phyloP scores from a whole-genome alignment of 2,329 filamentous ascomycete genomes.

The Cylindrodendrum hubeiense region DNA sequence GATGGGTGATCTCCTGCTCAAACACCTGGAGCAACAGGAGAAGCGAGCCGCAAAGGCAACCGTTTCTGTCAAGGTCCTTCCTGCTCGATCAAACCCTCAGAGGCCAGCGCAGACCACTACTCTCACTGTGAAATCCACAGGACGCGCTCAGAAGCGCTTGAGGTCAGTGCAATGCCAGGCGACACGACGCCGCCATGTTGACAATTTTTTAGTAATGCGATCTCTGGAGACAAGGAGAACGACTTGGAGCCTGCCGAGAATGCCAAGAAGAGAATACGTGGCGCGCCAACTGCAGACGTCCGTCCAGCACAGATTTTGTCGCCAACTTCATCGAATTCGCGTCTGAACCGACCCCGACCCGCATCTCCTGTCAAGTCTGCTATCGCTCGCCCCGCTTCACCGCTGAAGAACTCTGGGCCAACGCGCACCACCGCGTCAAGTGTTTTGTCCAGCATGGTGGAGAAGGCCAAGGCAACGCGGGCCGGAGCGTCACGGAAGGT shows the following conservation, averaged over 20 bases:
- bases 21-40: constrained; percentile 60
- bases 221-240: constrained; percentile 83
- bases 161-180: constrained; percentile 56
- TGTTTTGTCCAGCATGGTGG: constrained; percentile 68
- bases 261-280: constrained; percentile 76
- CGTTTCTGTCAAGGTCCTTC: constrained; percentile 63
- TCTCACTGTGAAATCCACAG: constrained; percentile 36
- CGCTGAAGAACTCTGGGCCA: constrained; percentile 65
- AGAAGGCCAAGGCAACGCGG: constrained; percentile 70
- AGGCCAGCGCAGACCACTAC: constrained; percentile 48
- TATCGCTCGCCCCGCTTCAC: constrained; percentile 70
- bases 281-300: constrained; percentile 56
- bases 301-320: constrained; percentile 76
- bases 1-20: constrained; percentile 81
- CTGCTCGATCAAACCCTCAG: constrained; percentile 50
- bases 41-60: constrained; percentile 58
- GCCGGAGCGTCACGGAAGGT: constrained; percentile 61
- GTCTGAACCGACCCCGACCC: constrained; percentile 66
- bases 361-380: constrained; percentile 69
- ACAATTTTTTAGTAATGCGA: constrained; percentile 67
- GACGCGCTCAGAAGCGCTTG: constrained; percentile 59
- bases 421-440: constrained; percentile 57
- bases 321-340: constrained; percentile 85
- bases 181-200: constrained; percentile 26
- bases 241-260: constrained; percentile 72